Evolutionary conservation across 345 rosid species (phyloP).

Genomic region (Corchorus olitorius): DNA sequence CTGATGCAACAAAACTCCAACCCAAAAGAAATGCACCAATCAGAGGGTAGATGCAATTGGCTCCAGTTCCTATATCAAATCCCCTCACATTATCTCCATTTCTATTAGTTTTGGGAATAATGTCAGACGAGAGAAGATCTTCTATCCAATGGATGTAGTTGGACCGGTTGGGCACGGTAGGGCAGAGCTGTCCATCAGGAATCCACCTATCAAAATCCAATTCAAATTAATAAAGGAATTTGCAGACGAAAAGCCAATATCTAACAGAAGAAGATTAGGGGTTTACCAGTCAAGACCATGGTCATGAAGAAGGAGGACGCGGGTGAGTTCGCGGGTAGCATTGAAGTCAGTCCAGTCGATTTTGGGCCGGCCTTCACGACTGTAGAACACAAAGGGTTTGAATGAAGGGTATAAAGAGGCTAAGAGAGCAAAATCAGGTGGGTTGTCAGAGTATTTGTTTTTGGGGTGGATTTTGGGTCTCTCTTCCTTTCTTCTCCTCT

Average conservation of each 20-base stretch:
- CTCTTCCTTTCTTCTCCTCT: conserved; percentile 53
- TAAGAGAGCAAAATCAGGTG: conserved; percentile 72
- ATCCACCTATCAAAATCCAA: conserved; percentile 70
- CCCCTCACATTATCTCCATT: conserved; percentile 55
- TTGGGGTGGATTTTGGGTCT: conserved; percentile 59
- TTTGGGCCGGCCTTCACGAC: conserved; percentile 61
- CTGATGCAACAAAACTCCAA: conserved; percentile 86
- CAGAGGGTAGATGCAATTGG: conserved; percentile 93
- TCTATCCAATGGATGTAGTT: conserved; percentile 94
- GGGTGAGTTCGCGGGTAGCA: conserved; percentile 87
- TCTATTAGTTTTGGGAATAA: conserved; percentile 40
- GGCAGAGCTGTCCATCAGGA: conserved; percentile 96
- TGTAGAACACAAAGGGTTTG: conserved; percentile 63
- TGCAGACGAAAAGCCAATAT: neutral
- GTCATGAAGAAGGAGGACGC: conserved; percentile 75
- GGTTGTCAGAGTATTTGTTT: conserved; percentile 71
- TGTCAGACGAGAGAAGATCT: conserved; percentile 71
- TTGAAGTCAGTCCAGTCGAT: conserved; percentile 92
- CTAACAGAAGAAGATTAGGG: neutral
- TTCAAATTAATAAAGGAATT: neutral
- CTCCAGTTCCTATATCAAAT: conserved; percentile 94
- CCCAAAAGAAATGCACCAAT: conserved; percentile 83
- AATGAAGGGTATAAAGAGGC: conserved; percentile 81
- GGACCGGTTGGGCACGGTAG: conserved; percentile 88
- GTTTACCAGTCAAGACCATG: conserved; percentile 61